Conservation (phyloP, 495 filamentous ascomycete species). For the Aspergillus ostianus region DNA sequence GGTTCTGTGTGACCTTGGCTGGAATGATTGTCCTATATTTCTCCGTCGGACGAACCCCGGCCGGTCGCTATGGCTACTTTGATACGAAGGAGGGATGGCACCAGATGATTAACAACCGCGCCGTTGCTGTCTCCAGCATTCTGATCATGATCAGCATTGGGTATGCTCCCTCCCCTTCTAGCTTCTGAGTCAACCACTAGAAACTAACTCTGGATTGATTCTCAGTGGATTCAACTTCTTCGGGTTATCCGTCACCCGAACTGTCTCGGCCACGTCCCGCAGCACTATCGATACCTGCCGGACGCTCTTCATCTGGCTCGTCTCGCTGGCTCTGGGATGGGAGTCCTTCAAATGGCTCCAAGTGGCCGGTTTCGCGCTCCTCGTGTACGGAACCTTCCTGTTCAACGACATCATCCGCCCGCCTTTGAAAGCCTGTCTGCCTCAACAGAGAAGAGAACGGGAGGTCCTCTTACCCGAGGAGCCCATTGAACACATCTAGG, state of each 20-base stretch:
- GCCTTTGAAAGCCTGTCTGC: constrained; percentile 65
- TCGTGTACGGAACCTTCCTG: constrained; percentile 95
- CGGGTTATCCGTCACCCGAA: constrained; percentile 85
- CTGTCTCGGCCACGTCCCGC: constrained; percentile 84
- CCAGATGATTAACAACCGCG: constrained; percentile 67
- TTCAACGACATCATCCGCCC: constrained; percentile 90
- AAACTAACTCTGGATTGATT: constrained; percentile 8
- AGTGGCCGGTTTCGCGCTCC: constrained; percentile 78
- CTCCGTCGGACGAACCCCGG: constrained; percentile 67
- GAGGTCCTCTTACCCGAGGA: constrained; percentile 79
- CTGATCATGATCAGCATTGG: constrained; percentile 97
- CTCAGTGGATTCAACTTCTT: constrained; percentile 96
- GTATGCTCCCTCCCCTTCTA: constrained; percentile 48
- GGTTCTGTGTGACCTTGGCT: constrained; percentile 77
- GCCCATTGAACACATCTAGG: constrained; percentile 71
- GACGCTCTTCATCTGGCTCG: constrained; percentile 97
- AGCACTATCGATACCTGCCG: constrained; percentile 97
- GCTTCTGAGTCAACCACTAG: background rate
- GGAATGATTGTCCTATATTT: constrained; percentile 80
- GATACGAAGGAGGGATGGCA: constrained; percentile 81
- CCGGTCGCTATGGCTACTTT: constrained; percentile 80
- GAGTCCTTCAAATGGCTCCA: constrained; percentile 98
- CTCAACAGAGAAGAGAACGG: constrained; percentile 28
- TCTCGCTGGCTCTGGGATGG: constrained; percentile 91
- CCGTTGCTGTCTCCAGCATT: constrained; percentile 70